A percentile compares a stretch with the other conserved stretches of the same genome.
Conservation (phyloP, 495 filamentous ascomycete species). For the Penicillium herquei region DNA sequence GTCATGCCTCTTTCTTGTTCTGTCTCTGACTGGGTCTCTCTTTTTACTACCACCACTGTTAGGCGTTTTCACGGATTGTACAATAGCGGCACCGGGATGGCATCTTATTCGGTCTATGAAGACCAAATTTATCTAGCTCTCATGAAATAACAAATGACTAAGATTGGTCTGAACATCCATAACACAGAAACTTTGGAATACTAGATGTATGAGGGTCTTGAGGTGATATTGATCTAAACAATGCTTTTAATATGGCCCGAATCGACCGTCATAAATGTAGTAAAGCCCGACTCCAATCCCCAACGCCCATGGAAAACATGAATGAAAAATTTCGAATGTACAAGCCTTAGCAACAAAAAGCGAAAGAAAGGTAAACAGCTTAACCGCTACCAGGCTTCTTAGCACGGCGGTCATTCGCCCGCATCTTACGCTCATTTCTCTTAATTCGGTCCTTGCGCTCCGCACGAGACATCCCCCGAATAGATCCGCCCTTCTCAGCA, state of each 20-base stretch:
- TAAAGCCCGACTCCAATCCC: constrained; percentile 26
- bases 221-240: constrained; percentile 12
- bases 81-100: constrained; percentile 23
- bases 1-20: constrained; percentile 10
- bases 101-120: constrained; percentile 25
- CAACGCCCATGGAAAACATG: constrained; percentile 22
- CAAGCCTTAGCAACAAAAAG: constrained; percentile 5
- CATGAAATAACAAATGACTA: constrained; percentile 2
- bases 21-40: neutral
- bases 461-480: constrained; percentile 60
- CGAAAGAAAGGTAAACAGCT: constrained; percentile 1
- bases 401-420: constrained; percentile 61
- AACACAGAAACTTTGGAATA: neutral
- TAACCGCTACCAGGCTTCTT: constrained; percentile 37
- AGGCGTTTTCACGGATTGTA: constrained; percentile 25
- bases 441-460: constrained; percentile 64
- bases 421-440: constrained; percentile 68
- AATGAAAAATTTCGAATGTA: constrained; percentile 14
- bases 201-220: neutral
- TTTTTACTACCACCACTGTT: neutral
- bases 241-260: constrained; percentile 24
- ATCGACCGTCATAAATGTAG: constrained; percentile 14
- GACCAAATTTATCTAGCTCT: constrained; percentile 7
- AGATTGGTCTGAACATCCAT: neutral
- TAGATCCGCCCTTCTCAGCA: constrained; percentile 57